These are phyloP conservation scores for Calycina marina DNA, from an alignment of 2,329 filamentous ascomycete genomes.

Conservation along the genomic window DNA sequence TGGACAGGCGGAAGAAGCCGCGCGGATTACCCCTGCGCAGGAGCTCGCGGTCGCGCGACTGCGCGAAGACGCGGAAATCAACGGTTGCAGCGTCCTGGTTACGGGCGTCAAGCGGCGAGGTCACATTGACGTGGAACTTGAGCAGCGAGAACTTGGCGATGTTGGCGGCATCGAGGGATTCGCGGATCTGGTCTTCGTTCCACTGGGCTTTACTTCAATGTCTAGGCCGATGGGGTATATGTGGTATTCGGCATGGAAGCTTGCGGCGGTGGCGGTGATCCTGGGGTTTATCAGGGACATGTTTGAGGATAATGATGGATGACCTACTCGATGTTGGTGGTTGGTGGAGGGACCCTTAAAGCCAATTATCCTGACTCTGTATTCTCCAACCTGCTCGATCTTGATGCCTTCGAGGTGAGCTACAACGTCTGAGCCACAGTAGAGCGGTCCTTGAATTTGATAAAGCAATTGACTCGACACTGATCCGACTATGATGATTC, in stretches of 20 bases:
- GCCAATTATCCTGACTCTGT: constrained; percentile 33
- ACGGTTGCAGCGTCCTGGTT: constrained; percentile 34
- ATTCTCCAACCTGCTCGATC: constrained; percentile 32
- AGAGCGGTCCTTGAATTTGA: constrained; percentile 39
- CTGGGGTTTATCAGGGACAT: too few relatives aligned
- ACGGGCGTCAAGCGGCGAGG: constrained; percentile 23
- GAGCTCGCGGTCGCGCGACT: constrained; percentile 27
- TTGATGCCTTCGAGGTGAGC: constrained; percentile 34
- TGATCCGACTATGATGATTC: constrained; percentile 31
- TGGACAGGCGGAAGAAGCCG: constrained; percentile 4
- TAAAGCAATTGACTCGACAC: constrained; percentile 37
- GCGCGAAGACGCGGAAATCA: constrained; percentile 30
- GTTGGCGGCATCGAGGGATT: constrained; percentile 10
- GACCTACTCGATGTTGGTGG: constrained; percentile 25
- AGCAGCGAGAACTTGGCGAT: constrained; percentile 20
- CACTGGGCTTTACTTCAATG: constrained; percentile 28
- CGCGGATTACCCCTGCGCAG: constrained; percentile 13
- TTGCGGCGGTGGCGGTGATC: constrained; percentile 28
- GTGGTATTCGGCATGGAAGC: constrained; percentile 30
- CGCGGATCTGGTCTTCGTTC: constrained; percentile 27
- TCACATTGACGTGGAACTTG: constrained; percentile 25
- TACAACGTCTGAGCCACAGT: constrained; percentile 42
- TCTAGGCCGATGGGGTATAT: constrained; percentile 31
- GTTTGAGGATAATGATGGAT: too few relatives aligned
- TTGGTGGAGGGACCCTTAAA: constrained; percentile 26